These are phyloP conservation scores for Ettlia oleoabundans DNA, from an alignment of 139 green algal genomes.

Conservation along the genomic window DNA sequence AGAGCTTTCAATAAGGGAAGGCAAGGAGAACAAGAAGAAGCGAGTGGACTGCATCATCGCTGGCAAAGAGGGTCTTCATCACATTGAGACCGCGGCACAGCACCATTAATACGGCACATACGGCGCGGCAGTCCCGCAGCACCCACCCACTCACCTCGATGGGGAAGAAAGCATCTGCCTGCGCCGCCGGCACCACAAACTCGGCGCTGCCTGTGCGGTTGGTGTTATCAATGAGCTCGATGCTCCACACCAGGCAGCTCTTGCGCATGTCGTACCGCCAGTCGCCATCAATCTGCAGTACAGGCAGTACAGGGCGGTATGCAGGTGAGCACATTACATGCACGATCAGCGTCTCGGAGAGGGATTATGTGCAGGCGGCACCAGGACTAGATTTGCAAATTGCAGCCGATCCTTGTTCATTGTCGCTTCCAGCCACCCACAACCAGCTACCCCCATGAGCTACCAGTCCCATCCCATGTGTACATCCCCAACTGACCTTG, in stretches of 20 bases:
- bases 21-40: not conserved
- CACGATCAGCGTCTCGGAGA: too few relatives aligned
- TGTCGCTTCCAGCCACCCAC: too few relatives aligned
- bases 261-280: slow-evolving; percentile 84
- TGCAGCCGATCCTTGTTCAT: too few relatives aligned
- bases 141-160: slow-evolving; percentile 70
- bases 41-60: not conserved
- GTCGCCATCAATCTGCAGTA: slow-evolving; percentile 76
- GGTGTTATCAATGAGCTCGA: slow-evolving; percentile 91
- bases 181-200: slow-evolving; percentile 88
- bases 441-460: too few relatives aligned
- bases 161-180: slow-evolving; percentile 91
- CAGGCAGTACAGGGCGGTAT: not conserved
- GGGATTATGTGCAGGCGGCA: too few relatives aligned
- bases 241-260: slow-evolving; percentile 81
- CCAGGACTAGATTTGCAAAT: too few relatives aligned
- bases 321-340: too few relatives aligned
- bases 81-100: not conserved
- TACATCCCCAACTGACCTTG: too few relatives aligned
- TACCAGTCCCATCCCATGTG: too few relatives aligned
- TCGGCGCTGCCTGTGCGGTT: slow-evolving; percentile 93
- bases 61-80: not conserved
- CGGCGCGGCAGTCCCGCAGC: not conserved
- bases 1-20: not conserved
- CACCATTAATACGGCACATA: too few relatives aligned